phyloP scores from a whole-genome alignment of 805 yeast species.

The Yamadazyma endophytica region DNA sequence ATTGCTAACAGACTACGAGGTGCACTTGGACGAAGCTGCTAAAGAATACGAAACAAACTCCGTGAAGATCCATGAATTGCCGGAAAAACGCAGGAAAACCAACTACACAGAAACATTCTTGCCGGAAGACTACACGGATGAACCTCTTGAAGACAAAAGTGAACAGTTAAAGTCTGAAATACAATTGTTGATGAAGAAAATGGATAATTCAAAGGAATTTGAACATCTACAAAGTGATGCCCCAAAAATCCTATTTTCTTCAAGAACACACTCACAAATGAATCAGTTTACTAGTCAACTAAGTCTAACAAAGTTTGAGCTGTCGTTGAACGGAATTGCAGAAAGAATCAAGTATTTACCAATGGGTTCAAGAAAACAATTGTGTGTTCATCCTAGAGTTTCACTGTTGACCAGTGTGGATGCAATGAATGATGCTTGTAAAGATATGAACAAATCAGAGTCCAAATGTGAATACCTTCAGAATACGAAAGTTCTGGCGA shows the following conservation, averaged over 20 bases:
- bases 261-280: constrained; percentile 89
- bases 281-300: constrained; percentile 75
- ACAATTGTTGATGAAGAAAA: constrained; percentile 39
- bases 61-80: constrained; percentile 11
- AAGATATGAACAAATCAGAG: constrained; percentile 53
- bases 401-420: constrained; percentile 42
- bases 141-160: constrained; percentile 10
- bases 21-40: constrained; percentile 32
- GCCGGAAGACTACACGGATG: constrained; percentile 37
- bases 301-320: constrained; percentile 55
- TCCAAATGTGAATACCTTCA: constrained; percentile 22
- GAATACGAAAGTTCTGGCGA: constrained; percentile 14
- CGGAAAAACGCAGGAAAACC: too few relatives aligned
- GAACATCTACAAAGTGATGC: constrained; percentile 21
- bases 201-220: constrained; percentile 26
- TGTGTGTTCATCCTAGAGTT: constrained; percentile 72
- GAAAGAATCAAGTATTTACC: constrained; percentile 69
- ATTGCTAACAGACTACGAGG: constrained; percentile 36
- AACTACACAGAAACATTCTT: too few relatives aligned
- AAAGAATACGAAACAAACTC: constrained; percentile 15
- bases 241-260: constrained; percentile 58
- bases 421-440: constrained; percentile 75
- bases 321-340: constrained; percentile 43
- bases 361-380: constrained; percentile 78
- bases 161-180: constrained; percentile 24